Base-by-base conservation (phyloP, 305 asterid species). In the Solanum hybrid region DNA sequence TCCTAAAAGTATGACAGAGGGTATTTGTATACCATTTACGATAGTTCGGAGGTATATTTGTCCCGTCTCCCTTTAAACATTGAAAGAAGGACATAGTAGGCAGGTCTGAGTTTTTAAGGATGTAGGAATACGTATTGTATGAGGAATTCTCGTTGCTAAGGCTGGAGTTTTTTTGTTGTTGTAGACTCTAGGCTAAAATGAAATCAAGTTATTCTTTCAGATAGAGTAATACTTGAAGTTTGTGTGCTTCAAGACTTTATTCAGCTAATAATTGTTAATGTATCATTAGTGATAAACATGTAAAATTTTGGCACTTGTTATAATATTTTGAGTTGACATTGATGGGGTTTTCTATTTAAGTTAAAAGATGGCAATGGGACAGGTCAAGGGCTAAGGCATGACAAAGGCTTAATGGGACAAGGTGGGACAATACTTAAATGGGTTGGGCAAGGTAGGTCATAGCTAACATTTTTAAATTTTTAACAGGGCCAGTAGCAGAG, bases 41-140 rank as follows among this genome's bases (percentile, higher is more conserved):
- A 46, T 46, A 13, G 61, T 46, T 46, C 0, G 7, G 57, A 0
- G 7, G 7, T 46, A 46, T 46, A 0, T 46, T 46, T 46, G 61
- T 46, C 61, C 18, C 12, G 0, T 42, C 57, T 42, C 57, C 57
- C 57, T 42, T 46, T 83, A 90, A 69, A 89, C 89, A 89, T 86
- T 78, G 77, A 29, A 16, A 29, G 73, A 2, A 0, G 69, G 36
- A 14, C 5, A 26, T 34, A 16, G 37, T 3, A 13, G n/a, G 37
- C 1, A 9, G 14, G 73, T 16, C 10, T 82, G 31, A 16, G 5
- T 82, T 83, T 18, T 46, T 31, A 29, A 29, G 18, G 74, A 46
- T 46, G 71, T 83, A 51, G 92, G 90, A 87, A 16, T 90, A 77
- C 88, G 90, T 91, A 88, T 92, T 83, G 81, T 89, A 75, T 82